Evolutionary conservation across 208 protist species (phyloP).

Genomic region (Trypanosoma caninum): DNA sequence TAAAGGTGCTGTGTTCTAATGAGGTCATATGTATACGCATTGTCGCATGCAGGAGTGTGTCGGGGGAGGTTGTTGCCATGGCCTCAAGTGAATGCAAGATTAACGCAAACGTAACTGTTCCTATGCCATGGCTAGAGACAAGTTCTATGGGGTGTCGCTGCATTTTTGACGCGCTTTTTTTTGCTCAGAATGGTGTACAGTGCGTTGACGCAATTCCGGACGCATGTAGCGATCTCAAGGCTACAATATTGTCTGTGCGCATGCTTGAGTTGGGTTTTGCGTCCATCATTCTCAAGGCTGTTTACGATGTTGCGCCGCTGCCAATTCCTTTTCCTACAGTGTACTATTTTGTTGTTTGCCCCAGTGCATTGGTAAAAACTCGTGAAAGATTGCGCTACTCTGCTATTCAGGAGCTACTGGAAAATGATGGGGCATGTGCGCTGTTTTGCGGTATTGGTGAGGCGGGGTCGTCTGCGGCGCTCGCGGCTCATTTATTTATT

Average conservation of each 20-base stretch:
- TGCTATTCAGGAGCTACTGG: slow-evolving; percentile 23
- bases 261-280: slow-evolving; percentile 32
- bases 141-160: slow-evolving; percentile 21
- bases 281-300: slow-evolving; percentile 19
- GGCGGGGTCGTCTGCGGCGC: slow-evolving; percentile 30
- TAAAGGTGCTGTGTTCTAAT: slow-evolving; percentile 35
- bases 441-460: slow-evolving; percentile 58
- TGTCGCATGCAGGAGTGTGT: slow-evolving; percentile 25
- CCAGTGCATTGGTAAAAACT: slow-evolving; percentile 23
- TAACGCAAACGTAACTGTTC: slow-evolving; percentile 16
- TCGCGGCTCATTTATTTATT: slow-evolving; percentile 37
- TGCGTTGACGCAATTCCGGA: slow-evolving; percentile 23
- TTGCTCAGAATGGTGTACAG: slow-evolving; percentile 27
- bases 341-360: slow-evolving; percentile 29
- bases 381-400: slow-evolving; percentile 19
- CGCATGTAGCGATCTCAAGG: slow-evolving; percentile 1
- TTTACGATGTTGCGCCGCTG: slow-evolving; percentile 18
- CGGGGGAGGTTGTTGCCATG: slow-evolving; percentile 21
- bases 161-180: slow-evolving; percentile 58
- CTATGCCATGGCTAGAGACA: slow-evolving; percentile 34
- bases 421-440: slow-evolving; percentile 27
- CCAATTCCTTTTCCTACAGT: slow-evolving; percentile 21
- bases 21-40: slow-evolving; percentile 58
- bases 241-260: slow-evolving; percentile 8
- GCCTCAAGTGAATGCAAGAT: slow-evolving; percentile 29